A percentile compares a stretch with the other conserved stretches of the same genome.
phyloP scores from a whole-genome alignment of 176 grass and related monocot genomes.

The Paspalum vaginatum region DNA sequence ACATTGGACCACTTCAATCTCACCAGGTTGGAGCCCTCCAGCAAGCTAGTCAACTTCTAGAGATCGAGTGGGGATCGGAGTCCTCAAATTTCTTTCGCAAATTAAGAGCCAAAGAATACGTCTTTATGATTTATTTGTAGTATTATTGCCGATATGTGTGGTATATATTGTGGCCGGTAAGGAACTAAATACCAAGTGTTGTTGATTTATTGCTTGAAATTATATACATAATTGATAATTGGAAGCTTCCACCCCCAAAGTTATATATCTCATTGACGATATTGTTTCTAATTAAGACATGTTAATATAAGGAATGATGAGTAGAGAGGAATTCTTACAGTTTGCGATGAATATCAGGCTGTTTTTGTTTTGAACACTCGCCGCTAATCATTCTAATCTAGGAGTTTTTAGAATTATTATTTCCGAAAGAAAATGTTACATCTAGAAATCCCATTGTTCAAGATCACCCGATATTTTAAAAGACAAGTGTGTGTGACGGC shows the following conservation, averaged over 20 bases:
- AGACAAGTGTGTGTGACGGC: neutral
- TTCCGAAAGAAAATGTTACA: too few relatives aligned
- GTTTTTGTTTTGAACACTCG: neutral
- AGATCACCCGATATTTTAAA: neutral
- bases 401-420: too few relatives aligned
- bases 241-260: conserved; percentile 3
- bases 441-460: neutral
- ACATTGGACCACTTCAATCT: conserved; percentile 71
- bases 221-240: neutral
- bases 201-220: conserved; percentile 11
- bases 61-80: neutral
- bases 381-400: neutral
- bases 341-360: neutral
- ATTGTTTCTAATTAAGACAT: neutral
- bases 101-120: too few relatives aligned
- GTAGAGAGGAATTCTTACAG: too few relatives aligned
- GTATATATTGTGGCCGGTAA: neutral
- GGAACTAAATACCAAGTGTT: neutral
- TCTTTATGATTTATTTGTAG: too few relatives aligned
- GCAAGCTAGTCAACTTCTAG: conserved; percentile 29
- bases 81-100: too few relatives aligned
- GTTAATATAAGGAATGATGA: too few relatives aligned
- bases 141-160: neutral
- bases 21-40: conserved; percentile 47
- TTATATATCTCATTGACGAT: neutral